Evolutionary conservation across 805 yeast species (phyloP), one percentile per base, ranked within the genome.

Genomic region (Brettanomyces custersianus): DNA sequence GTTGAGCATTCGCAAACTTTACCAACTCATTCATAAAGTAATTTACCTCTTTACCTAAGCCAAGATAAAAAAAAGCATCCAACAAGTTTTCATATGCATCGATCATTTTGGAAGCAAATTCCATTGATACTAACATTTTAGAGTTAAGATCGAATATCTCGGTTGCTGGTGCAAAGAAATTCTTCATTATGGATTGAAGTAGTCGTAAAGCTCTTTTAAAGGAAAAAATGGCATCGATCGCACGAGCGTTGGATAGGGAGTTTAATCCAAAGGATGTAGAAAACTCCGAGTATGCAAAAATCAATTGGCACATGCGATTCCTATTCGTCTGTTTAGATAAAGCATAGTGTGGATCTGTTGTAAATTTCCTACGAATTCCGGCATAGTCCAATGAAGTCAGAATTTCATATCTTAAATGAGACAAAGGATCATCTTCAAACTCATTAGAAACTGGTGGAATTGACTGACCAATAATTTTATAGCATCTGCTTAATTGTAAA

Each of bases 31-130:
- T 59, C 3, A 66, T 43, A 52, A 68, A 80, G 48, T 65, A 75
- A 3, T 68, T 65, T 32, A 77, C 66, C 37, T 80, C 86, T 42
- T 72, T 73, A 0, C 76, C 58, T 3, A 77, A 48, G 0, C 88
- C 87, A 26, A 74, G 48, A 25, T 64, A 68, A 12, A 63, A 54
- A 36, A 66, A 61, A 1, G 61, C 46, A 4, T 60, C 51, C 17
- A 75, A 55, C 19, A 74, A 53, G 3, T 39, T 37, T 5, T 56
- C 52, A 43, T 72, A 74, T 3, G 70, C 44, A 4, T 52, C 46
- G 10, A 63, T 47, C 23, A 75, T 48, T 11, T 51, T 42, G 1
- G 38, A 40, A 0, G 68, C 51, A 3, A 72, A 51, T 19, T 51
- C 52, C 56, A 69, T 55, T 41, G 65, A 66, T 3, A 53, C 25